Evolutionary conservation across 169 alveolate genomes (phyloP).

Genomic region (Plasmodium gonderi): DNA sequence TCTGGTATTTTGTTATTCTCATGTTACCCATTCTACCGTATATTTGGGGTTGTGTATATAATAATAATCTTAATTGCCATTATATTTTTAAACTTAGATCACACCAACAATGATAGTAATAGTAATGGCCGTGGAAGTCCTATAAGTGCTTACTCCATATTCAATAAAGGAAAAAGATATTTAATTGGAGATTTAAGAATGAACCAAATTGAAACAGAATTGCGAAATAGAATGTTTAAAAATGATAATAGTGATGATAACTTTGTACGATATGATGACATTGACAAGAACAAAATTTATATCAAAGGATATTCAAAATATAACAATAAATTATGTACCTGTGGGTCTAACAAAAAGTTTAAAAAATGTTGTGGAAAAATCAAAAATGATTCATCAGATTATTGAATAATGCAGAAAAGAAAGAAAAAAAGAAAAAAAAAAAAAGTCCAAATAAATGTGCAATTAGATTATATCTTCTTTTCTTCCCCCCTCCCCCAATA

Average conservation of each 20-base stretch:
- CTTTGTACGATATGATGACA: conserved; percentile 39
- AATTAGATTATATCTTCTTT: neutral
- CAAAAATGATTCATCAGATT: conserved; percentile 27
- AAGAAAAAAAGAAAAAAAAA: neutral
- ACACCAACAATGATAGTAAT: neutral
- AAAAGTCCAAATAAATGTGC: neutral
- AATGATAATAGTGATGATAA: conserved; percentile 42
- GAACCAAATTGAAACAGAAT: conserved; percentile 63
- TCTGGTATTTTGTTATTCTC: conserved; percentile 31
- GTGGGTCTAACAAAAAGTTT: conserved; percentile 61
- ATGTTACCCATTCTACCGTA: conserved; percentile 21
- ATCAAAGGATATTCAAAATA: conserved; percentile 62
- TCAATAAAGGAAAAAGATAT: conserved; percentile 45
- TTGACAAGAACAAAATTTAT: conserved; percentile 23
- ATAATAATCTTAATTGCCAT: conserved; percentile 30
- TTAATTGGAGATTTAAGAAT: conserved; percentile 53
- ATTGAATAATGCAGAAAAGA: neutral
- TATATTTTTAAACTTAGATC: conserved; percentile 48
- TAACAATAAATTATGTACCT: conserved; percentile 56
- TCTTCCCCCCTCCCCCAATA: neutral
- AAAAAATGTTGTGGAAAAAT: conserved; percentile 56
- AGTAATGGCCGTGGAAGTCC: neutral
- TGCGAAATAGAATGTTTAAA: conserved; percentile 17
- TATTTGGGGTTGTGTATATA: conserved; percentile 43
- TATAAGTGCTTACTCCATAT: conserved; percentile 50